Conservation (phyloP, 257 asterid species). For the Solanum acaule region DNA sequence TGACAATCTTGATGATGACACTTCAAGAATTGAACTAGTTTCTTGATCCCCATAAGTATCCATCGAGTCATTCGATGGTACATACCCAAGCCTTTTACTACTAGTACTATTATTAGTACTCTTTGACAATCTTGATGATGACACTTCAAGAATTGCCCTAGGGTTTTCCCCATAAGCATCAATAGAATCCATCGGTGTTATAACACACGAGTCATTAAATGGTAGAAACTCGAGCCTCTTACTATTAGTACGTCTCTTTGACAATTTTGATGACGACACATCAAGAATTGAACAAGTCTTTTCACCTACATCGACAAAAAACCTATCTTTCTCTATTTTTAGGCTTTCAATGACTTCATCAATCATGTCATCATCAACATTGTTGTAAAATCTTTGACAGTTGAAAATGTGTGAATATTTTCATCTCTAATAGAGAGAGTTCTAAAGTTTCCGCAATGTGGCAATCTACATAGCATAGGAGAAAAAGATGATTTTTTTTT, state of each 20-base stretch:
- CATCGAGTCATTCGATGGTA: constrained; percentile 14
- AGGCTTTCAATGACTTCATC: constrained; percentile 24
- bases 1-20: not conserved
- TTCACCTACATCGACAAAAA: constrained; percentile 33
- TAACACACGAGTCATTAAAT: constrained; percentile 8
- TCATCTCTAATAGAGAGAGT: constrained; percentile 42
- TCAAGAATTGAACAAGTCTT: constrained; percentile 40
- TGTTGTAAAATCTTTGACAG: constrained; percentile 11
- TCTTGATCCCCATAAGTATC: constrained; percentile 30
- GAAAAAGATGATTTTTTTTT: constrained; percentile 2
- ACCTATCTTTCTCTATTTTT: constrained; percentile 24
- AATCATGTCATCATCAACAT: not conserved
- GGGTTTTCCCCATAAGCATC: constrained; percentile 11
- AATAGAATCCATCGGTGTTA: constrained; percentile 25
- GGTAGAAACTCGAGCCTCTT: not conserved
- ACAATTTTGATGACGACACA: not conserved
- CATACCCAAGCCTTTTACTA: not conserved
- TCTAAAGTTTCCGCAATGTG: constrained; percentile 23
- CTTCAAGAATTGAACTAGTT: not conserved
- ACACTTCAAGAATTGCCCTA: constrained; percentile 35
- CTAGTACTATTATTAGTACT: not conserved
- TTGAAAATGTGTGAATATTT: constrained; percentile 11
- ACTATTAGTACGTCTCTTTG: not conserved
- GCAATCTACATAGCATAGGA: constrained; percentile 35
- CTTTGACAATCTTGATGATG: not conserved